Conservation (phyloP, 805 yeast genomes). For the Debaryomyces maramus region DNA sequence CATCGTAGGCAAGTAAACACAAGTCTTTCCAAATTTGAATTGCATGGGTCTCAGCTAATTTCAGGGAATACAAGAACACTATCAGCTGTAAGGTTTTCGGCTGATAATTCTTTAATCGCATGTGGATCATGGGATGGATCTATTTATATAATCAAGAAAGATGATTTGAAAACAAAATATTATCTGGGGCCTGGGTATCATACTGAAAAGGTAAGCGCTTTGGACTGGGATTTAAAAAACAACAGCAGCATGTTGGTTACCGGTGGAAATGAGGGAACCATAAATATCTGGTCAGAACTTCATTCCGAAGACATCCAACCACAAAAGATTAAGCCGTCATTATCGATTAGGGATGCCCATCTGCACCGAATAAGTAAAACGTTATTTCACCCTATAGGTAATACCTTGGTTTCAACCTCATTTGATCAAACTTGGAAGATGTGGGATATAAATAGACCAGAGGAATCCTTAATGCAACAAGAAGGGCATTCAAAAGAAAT, state of each 20-base stretch:
- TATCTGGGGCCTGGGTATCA: slow-evolving; percentile 43
- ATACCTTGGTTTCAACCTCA: slow-evolving; percentile 66
- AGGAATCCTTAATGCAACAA: slow-evolving; percentile 58
- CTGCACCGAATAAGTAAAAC: slow-evolving; percentile 57
- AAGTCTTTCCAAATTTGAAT: slow-evolving; percentile 34
- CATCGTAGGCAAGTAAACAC: slow-evolving; percentile 45
- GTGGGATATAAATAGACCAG: slow-evolving; percentile 65
- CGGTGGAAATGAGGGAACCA: slow-evolving; percentile 41
- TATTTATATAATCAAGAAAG: slow-evolving; percentile 48
- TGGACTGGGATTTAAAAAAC: slow-evolving; percentile 57
- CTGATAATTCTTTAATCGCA: slow-evolving; percentile 43
- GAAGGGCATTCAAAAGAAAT: slow-evolving; percentile 86
- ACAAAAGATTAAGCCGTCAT: slow-evolving; percentile 15
- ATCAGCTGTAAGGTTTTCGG: slow-evolving; percentile 53
- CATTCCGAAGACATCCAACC: slow-evolving; percentile 4
- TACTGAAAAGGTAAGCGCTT: slow-evolving; percentile 65
- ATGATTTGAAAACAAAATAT: slow-evolving; percentile 30
- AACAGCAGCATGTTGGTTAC: slow-evolving; percentile 20
- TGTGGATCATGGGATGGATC: slow-evolving; percentile 87
- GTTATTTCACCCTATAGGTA: slow-evolving; percentile 64
- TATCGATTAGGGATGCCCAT: slow-evolving; percentile 29
- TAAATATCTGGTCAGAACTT: slow-evolving; percentile 29
- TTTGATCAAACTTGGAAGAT: slow-evolving; percentile 85
- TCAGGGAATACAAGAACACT: slow-evolving; percentile 62
- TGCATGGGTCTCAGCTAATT: slow-evolving; percentile 69